phyloP scores from a whole-genome alignment of 2,329 filamentous ascomycete species.

The Aureobasidium sp. region DNA sequence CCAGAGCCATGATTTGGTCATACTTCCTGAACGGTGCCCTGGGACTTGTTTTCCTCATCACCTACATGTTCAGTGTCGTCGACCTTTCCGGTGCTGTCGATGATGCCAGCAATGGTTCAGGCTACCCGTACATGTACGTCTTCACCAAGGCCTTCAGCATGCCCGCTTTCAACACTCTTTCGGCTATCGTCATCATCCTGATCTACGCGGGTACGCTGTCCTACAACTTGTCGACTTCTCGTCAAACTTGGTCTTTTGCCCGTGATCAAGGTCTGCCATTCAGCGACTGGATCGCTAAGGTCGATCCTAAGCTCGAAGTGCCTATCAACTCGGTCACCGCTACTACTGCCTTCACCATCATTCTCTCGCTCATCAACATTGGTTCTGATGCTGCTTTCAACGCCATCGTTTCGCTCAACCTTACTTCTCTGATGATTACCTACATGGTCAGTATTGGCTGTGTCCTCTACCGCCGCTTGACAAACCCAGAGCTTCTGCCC shows the following conservation, averaged over 20 bases:
- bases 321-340: conserved; percentile 14
- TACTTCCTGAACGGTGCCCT: conserved; percentile 29
- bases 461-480: conserved; percentile 22
- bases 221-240: conserved; percentile 18
- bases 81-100: conserved; percentile 26
- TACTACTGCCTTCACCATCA: conserved; percentile 14
- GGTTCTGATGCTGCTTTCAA: conserved; percentile 18
- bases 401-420: conserved; percentile 18
- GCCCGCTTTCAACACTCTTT: conserved; percentile 21
- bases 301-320: conserved; percentile 17
- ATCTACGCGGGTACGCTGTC: conserved; percentile 18
- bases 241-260: conserved; percentile 20
- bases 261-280: conserved; percentile 19
- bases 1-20: conserved; percentile 35
- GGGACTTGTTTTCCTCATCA: conserved; percentile 27
- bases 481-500: conserved; percentile 20
- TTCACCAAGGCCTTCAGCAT: conserved; percentile 28
- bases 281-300: conserved; percentile 18
- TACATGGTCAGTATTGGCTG: conserved; percentile 22
- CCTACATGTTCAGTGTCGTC: conserved; percentile 25
- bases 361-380: conserved; percentile 23
- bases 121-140: conserved; percentile 33
- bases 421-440: conserved; percentile 16
- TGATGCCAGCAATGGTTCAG: conserved; percentile 21
- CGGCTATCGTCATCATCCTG: conserved; percentile 22